Evolutionary conservation across 345 rosid genomes (phyloP).

Genomic region (Xanthoceras sorbifolium): DNA sequence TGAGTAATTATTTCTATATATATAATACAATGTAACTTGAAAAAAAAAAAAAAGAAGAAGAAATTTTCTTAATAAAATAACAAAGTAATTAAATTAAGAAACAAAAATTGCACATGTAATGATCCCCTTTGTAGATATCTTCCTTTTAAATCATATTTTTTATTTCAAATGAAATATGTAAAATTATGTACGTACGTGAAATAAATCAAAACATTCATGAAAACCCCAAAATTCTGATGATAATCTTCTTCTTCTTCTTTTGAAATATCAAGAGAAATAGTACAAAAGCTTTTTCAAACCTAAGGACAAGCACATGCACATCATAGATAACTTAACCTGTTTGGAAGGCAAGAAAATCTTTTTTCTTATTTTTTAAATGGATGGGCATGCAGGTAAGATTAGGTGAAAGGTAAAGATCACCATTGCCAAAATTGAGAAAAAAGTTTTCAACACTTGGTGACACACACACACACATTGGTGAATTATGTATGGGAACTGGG

Average conservation of each 20-base stretch:
- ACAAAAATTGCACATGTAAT: not conserved
- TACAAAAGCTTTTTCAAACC: not conserved
- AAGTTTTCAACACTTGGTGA: not conserved
- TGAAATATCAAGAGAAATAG: too few relatives aligned
- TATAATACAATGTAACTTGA: too few relatives aligned
- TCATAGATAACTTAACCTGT: not conserved
- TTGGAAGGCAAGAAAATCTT: not conserved
- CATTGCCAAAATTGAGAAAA: not conserved
- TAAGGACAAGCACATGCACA: not conserved
- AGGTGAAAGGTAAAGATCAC: not conserved
- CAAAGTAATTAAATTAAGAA: too few relatives aligned
- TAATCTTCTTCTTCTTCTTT: too few relatives aligned
- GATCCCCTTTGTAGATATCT: not conserved
- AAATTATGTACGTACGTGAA: too few relatives aligned
- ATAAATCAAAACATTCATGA: too few relatives aligned
- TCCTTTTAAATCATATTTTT: not conserved
- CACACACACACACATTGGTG: not conserved
- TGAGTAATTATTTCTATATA: too few relatives aligned
- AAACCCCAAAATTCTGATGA: too few relatives aligned
- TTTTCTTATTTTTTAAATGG: not conserved
- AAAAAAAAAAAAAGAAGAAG: not conserved
- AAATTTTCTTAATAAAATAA: too few relatives aligned
- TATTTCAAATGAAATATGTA: not conserved
- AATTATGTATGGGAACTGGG: constrained; percentile 29
- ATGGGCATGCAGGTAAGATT: constrained; percentile 15